Percentiles rank a stretch among this genome's conserved stretches.
Conservation (phyloP, 768 basidiomycete genomes). For the Trametes gibbosa region DNA sequence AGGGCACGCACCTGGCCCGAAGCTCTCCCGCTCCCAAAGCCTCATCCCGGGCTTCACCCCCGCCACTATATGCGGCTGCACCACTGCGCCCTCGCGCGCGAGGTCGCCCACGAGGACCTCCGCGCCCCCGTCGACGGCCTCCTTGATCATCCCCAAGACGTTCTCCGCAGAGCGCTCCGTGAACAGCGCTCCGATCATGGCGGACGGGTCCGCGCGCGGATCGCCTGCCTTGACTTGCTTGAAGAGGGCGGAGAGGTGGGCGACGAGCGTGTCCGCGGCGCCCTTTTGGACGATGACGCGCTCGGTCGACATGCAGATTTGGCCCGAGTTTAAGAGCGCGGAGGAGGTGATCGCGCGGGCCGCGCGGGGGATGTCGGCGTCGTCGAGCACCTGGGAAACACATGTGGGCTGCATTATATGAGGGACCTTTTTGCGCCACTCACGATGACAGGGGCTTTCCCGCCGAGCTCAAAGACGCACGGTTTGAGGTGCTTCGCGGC, state of each 20-base stretch:
- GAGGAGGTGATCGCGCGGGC: constrained; percentile 47
- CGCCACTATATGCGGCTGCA: constrained; percentile 52
- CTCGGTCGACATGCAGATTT: constrained; percentile 60
- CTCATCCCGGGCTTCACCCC: constrained; percentile 49
- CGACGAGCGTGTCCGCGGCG: constrained; percentile 36
- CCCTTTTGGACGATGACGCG: constrained; percentile 51
- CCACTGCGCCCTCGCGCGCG: constrained; percentile 36
- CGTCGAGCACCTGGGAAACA: constrained; percentile 42
- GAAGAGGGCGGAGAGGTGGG: constrained; percentile 33
- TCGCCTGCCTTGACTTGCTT: constrained; percentile 41
- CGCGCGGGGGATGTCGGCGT: constrained; percentile 52
- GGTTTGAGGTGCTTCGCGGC: constrained; percentile 57
- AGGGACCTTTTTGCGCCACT: too few species aligned
- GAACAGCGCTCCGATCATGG: constrained; percentile 41
- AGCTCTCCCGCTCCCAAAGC: constrained; percentile 58
- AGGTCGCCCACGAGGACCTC: constrained; percentile 45
- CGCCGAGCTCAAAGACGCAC: constrained; percentile 54
- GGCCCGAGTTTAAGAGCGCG: constrained; percentile 48
- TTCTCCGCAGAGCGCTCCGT: constrained; percentile 44
- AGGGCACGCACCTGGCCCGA: constrained; percentile 50
- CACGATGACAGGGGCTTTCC: constrained; percentile 52
- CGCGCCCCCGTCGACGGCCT: constrained; percentile 46
- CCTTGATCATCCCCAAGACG: constrained; percentile 41
- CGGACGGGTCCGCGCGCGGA: constrained; percentile 27
- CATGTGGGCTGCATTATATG: neutral